Evolutionary conservation across 2,329 filamentous ascomycete genomes (phyloP), one percentile per base, ranked within the genome.

Genomic region (Amesomyces nigricolor): DNA sequence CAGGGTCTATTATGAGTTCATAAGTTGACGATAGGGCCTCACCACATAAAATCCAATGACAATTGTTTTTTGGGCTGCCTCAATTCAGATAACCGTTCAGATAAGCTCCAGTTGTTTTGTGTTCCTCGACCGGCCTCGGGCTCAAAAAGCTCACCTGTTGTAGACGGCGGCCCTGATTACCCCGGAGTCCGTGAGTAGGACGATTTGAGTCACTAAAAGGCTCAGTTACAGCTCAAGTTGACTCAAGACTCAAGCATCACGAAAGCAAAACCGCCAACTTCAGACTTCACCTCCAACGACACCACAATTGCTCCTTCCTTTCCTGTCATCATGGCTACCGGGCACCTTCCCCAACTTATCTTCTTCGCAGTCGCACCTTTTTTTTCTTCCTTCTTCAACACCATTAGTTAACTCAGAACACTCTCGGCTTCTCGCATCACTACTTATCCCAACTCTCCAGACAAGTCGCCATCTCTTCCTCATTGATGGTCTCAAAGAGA

Each of bases 261-360:
- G 37, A 47, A 47, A 29, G 3, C 16, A 2, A n/a, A 9, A 2
- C 44, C 26, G 42, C 37, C 43, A n/a, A 22, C 11, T 8, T 10
- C 32, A 30, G 10, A 16, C 7, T 32, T 16, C 3, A 16, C 29
- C 30, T 30, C 22, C 5, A 10, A 9, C 39, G 26, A 16, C 22
- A 6, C 22, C 51, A 43, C 11, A 26, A 37, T 35, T 48, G 51
- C 50, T 40, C 54, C 32, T 57, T 54, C 51, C 51, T 38, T 44
- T 45, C 19, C 43, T 22, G 40, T 22, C 16, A 26, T 26, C n/a
- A 50, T 50, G 54, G 14, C n/a, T 9, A 26, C 30, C 39, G 10
- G 13, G n/a, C 19, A 46, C 37, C 29, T 43, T 40, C 38, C 42
- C 7, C 30, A 39, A 35, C 3, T 35, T 35, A 9, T 35, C 32